Conservation (phyloP, 1,284 basidiomycete species). For the Cutaneotrichosporon spelunceum region DNA sequence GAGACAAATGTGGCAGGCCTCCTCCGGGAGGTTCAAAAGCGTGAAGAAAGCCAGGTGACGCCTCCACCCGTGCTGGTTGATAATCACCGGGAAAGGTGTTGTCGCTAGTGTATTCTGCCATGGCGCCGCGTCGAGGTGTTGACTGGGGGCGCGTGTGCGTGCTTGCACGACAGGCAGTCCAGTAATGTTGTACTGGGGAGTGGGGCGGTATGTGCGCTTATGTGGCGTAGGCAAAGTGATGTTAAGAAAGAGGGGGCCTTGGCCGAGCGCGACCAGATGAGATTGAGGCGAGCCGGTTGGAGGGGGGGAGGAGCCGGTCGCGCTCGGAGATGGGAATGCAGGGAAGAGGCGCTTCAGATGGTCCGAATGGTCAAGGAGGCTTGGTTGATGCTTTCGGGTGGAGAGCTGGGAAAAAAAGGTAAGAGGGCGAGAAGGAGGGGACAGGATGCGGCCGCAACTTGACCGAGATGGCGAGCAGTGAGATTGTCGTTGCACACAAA, state of each 20-base stretch:
- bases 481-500: not conserved
- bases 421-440: not conserved
- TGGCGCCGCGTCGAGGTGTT: not conserved
- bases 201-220: not conserved
- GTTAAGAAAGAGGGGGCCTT: not conserved
- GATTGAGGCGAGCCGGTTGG: not conserved
- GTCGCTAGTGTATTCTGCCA: constrained; percentile 19
- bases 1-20: constrained; percentile 22
- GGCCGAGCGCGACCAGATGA: not conserved
- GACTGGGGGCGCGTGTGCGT: not conserved
- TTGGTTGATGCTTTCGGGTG: not conserved
- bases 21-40: constrained; percentile 13
- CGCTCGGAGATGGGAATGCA: not conserved
- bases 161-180: constrained; percentile 2
- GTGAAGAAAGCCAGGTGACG: constrained; percentile 19
- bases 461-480: not conserved
- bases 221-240: not conserved
- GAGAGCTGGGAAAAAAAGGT: not conserved
- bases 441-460: not conserved
- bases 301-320: not conserved
- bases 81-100: constrained; percentile 26
- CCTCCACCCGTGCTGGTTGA: constrained; percentile 21
- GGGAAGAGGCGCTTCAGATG: not conserved
- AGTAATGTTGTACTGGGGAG: not conserved
- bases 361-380: not conserved